Evolutionary conservation across 495 filamentous ascomycete species (phyloP), one percentile per base, ranked within the genome.

Genomic region (Lophiotrema nucula): DNA sequence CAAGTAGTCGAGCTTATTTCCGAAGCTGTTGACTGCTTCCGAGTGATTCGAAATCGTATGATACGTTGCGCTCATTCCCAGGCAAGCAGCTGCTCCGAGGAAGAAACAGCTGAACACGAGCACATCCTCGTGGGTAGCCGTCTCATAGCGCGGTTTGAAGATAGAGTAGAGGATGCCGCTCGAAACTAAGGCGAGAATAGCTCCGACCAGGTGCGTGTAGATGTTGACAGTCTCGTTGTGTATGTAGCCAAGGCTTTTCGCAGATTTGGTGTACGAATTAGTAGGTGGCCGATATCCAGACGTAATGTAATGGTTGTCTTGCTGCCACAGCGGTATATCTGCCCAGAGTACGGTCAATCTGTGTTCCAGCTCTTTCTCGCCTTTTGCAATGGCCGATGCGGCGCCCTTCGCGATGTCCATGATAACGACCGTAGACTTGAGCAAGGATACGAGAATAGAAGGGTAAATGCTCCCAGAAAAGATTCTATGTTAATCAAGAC

Each of bases 191-290:
- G 82, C 80, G 18, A 68, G 27, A 4, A 85, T 45, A 13, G 84
- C 75, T 43, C 85, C 86, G 19, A 93, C 62, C 4, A 96, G 80
- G 72, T 97, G 92, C 1, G 88, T 83, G 73, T 91, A 96, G 67
- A 96, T 92, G 72, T 97, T 97, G 58, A 97, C 87, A n/a, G 82
- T 83, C 71, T 97, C 90, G 73, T 96, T 97, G 75, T 97, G 89
- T n/a, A 91, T 61, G 70, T 90, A 89, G 44, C 77, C 71, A 56
- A 90, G 73, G 24, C 83, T 88, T 27, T 78, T 74, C 41, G 88
- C 78, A 44, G 83, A 92, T 27, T 69, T 75, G 13, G 68, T 67
- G 67, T 86, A 85, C 3, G 87, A 91, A 53, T 76, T 76, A 2
- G 86, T 86, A 33, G 80, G 77, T 19, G 85, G 84, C 18, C 89